Percentiles rank a stretch among this genome's conserved stretches.
Evolutionary conservation across 2,329 filamentous ascomycete species (phyloP).

Genomic region (Monosporascus sp.): DNA sequence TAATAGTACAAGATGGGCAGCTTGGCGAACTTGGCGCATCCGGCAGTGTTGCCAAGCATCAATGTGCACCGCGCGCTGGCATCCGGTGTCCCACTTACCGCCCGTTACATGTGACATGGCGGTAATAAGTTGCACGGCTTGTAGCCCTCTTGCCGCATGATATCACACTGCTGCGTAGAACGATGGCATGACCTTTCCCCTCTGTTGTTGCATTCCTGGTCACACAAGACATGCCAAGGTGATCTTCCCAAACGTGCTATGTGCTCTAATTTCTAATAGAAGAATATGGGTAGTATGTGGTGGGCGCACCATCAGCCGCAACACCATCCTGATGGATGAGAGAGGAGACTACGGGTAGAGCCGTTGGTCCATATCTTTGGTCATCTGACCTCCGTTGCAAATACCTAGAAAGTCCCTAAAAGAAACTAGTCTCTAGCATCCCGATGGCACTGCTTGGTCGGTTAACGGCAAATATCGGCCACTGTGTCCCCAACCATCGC

Average conservation of each 20-base stretch:
- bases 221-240: no score
- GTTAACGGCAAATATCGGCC: background rate
- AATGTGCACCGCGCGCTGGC: background rate
- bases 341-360: background rate
- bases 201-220: no score
- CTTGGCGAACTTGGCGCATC: slow-evolving; percentile 26
- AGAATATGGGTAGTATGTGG: background rate
- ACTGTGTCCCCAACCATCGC: background rate
- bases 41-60: background rate
- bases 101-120: background rate
- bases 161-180: background rate
- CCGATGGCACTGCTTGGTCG: background rate
- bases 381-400: background rate
- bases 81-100: background rate
- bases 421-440: background rate
- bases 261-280: background rate
- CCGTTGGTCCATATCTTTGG: background rate
- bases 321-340: background rate
- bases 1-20: slow-evolving; percentile 17
- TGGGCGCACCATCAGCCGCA: background rate
- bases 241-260: background rate
- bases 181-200: no score
- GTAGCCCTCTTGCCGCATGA: background rate
- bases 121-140: background rate
- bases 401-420: background rate